Evolutionary conservation across 2,329 filamentous ascomycete genomes (phyloP), one percentile per base, ranked within the genome.

Genomic region (Byssothecium circinans): DNA sequence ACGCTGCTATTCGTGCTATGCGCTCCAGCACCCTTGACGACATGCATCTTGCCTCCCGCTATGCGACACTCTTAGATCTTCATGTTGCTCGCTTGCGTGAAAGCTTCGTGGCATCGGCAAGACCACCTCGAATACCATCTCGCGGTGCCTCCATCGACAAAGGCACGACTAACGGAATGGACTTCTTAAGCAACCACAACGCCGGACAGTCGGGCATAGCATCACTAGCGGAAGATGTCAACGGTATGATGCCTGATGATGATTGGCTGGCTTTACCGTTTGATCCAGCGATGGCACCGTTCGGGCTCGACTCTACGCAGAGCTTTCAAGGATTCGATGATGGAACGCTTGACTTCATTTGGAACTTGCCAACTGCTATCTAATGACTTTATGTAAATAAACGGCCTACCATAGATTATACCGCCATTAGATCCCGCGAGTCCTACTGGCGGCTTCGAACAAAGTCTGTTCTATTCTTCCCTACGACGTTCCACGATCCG

Each of bases 41-140:
- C 48, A 78, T 80, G 53, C 77, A 80, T 54, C 64, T 80, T 3
- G 77, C 75, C 8, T 75, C 75, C 3, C 70, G 77, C 18, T 80
- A 79, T 54, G 77, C 77, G 3, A 76, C 74, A 0, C 65, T 80
- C 2, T 62, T 80, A 10, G 77, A 79, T 18, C 38, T 67, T 1
- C 67, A 71, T 42, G 67, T 71, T n/a, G 60, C 67, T 6, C 63
- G 67, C 14, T 56, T 72, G 8, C 64, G 69, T 11, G 64, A 69
- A 36, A 67, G 60, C 46, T 71, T 72, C 38, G 64, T 71, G 10
- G 65, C 69, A 0, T 69, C 68, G 7, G 67, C 67, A 7, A 57
- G 68, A 1, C 68, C 68, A 10, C 68, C 69, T 8, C 57, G 67
- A 14, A 56, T 72, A 7, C 62, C 66, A 2, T 65, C 65, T 5